phyloP scores from a whole-genome alignment of 2,329 filamentous ascomycete species.

The Arthrobotrys pseudoclavata region DNA sequence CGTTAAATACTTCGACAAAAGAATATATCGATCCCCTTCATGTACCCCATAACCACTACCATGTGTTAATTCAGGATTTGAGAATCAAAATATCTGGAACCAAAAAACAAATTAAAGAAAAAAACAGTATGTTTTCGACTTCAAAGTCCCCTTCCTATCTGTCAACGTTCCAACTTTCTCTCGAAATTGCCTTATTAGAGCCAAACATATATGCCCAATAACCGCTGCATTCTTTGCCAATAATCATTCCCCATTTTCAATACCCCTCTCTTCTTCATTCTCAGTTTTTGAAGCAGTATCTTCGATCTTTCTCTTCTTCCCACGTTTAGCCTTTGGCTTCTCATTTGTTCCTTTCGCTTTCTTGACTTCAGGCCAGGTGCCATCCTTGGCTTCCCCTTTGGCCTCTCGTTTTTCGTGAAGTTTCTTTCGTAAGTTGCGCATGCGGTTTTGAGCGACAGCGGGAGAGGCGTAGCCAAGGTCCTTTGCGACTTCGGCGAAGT shows the following conservation, averaged over 20 bases:
- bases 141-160: neutral
- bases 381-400: neutral
- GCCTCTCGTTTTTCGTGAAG: conserved; percentile 13
- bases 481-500: conserved; percentile 39
- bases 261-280: neutral
- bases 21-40: no score
- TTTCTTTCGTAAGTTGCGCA: conserved; percentile 36
- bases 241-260: neutral
- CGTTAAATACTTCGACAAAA: no score
- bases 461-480: conserved; percentile 41
- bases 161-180: neutral
- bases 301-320: conserved; percentile 34
- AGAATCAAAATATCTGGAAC: no score
- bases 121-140: neutral
- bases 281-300: neutral
- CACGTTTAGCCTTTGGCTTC: conserved; percentile 30
- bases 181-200: neutral
- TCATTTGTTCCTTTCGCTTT: conserved; percentile 5
- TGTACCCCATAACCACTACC: no score
- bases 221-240: neutral
- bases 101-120: neutral
- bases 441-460: conserved; percentile 21
- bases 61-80: no score
- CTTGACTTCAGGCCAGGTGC: neutral
- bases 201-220: neutral